These are phyloP conservation scores for Papiliotrema terrestris DNA, from an alignment of 1,284 basidiomycete genomes.

Conservation along the genomic window DNA sequence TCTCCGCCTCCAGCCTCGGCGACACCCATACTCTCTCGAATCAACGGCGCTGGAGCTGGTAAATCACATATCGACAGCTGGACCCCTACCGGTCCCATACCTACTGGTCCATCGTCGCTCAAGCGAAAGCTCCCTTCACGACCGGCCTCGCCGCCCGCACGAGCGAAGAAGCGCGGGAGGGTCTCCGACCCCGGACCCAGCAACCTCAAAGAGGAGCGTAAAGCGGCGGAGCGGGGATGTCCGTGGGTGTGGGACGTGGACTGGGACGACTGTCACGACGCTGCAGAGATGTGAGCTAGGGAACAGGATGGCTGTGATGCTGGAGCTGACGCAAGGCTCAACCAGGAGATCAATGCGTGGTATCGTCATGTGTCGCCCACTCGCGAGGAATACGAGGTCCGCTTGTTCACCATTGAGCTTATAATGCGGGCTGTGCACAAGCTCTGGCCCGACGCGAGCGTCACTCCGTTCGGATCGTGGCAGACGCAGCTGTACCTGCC, in stretches of 20 bases:
- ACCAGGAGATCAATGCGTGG: conserved; percentile 79
- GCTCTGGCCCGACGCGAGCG: conserved; percentile 73
- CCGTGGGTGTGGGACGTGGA: conserved; percentile 78
- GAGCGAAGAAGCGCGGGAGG: conserved; percentile 23
- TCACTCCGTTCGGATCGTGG: conserved; percentile 88
- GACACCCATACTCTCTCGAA: background rate
- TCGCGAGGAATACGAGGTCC: conserved; percentile 75
- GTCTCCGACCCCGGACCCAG: conserved; percentile 50
- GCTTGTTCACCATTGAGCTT: conserved; percentile 69
- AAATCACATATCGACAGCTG: background rate
- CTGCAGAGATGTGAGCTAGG: conserved; percentile 68
- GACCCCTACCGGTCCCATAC: background rate
- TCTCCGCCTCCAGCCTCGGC: background rate
- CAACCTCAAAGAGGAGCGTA: conserved; percentile 60
- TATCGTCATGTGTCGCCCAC: conserved; percentile 85
- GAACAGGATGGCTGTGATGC: background rate
- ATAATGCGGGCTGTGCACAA: conserved; percentile 65
- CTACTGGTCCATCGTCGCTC: conserved; percentile 17
- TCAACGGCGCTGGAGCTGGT: background rate
- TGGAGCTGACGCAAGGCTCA: conserved; percentile 58
- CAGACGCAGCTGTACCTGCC: conserved; percentile 94
- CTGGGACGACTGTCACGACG: conserved; percentile 71
- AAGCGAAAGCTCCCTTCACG: conserved; percentile 13
- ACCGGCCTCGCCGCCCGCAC: conserved; percentile 6
- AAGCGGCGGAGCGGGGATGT: conserved; percentile 60